Base-by-base conservation (phyloP, 176 grass and related monocot species). In the Oryza australiensis region DNA sequence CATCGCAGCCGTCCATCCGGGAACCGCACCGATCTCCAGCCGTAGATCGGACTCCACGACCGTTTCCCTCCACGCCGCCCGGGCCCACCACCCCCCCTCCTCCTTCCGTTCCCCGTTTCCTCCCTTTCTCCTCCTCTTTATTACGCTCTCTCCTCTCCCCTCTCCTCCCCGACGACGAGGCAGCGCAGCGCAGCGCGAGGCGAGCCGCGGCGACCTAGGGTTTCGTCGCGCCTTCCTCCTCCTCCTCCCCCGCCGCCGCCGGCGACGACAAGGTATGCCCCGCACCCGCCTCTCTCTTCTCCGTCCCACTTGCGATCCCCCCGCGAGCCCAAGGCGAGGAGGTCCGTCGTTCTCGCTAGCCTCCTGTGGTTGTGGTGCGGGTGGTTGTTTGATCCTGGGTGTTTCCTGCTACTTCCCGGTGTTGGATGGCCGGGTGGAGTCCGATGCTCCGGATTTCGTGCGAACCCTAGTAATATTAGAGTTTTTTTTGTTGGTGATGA, bases 161-260 rank as follows among this genome's bases (percentile, higher is more conserved):
- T 18, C 64, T 23, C 32, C 41, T 68, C 41, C 68, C 66, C 73
- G 73, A 83, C 73, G 73, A 78, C 80, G 80, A 82, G 76, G 74
- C 51, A 27, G 27, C 71, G 16, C 79, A 28, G n/a, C n/a, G n/a
- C n/a, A 37, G 35, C 35, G 35, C 35, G 35, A 37, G 59, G 51
- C 73, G 18, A 45, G 20, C n/a, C 34, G 28, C 69, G 69, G 33
- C 24, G 20, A 34, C 64, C 64, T 64, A 75, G 42, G 81, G 81
- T 49, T 74, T 29, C 59, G 6, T 49, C 0, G 29, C 68, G 23
- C 20, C 37, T 16, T 2, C 48, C 65, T 46, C 13, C 55, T 20
- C 14, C 12, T 29, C 34, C 34, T 35, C 34, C 34, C 34, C 34
- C 34, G 34, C 34, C 35, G 35, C 22, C 40, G 27, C 33, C 40